A percentile compares a stretch with the other conserved stretches of the same genome.
Evolutionary conservation across 768 basidiomycete species (phyloP).

Genomic region (Boletus reticuloceps): DNA sequence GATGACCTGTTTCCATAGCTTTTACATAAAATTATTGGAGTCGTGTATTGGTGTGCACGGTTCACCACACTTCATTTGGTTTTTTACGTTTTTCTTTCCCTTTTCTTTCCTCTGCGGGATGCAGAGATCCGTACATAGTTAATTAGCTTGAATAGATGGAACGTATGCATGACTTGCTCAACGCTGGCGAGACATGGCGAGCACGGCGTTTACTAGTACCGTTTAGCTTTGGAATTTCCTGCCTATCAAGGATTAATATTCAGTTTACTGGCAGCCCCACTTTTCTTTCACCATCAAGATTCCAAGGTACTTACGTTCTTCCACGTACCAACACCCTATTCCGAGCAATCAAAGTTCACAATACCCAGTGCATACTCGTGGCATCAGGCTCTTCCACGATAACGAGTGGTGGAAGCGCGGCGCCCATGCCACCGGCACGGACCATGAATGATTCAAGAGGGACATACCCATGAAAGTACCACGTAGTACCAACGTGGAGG

Average conservation of each 20-base stretch:
- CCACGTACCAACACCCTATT: background rate
- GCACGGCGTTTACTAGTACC: too few species aligned
- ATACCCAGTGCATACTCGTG: conserved; percentile 3
- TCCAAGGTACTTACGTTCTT: background rate
- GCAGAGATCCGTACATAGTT: conserved; percentile 7
- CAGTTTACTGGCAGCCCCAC: background rate
- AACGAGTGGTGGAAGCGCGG: background rate
- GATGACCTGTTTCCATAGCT: conserved; percentile 15
- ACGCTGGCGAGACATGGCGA: too few species aligned
- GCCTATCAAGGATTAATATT: too few species aligned
- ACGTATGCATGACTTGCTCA: too few species aligned
- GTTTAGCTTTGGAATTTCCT: too few species aligned
- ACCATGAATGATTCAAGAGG: conserved; percentile 3
- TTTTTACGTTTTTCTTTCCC: background rate
- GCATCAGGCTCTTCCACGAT: background rate
- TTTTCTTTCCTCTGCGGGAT: background rate
- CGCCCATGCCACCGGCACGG: conserved; percentile 2
- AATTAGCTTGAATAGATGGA: conserved; percentile 7
- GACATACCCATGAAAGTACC: background rate
- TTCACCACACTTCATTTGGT: conserved; percentile 11
- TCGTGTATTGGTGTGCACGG: conserved; percentile 1
- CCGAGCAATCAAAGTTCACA: conserved; percentile 2
- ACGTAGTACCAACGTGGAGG: conserved; percentile 3
- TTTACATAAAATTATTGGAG: conserved; percentile 28
- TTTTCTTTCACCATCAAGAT: conserved; percentile 2